phyloP scores from a whole-genome alignment of 2,329 filamentous ascomycete species.

The Plenodomus lindquistii region DNA sequence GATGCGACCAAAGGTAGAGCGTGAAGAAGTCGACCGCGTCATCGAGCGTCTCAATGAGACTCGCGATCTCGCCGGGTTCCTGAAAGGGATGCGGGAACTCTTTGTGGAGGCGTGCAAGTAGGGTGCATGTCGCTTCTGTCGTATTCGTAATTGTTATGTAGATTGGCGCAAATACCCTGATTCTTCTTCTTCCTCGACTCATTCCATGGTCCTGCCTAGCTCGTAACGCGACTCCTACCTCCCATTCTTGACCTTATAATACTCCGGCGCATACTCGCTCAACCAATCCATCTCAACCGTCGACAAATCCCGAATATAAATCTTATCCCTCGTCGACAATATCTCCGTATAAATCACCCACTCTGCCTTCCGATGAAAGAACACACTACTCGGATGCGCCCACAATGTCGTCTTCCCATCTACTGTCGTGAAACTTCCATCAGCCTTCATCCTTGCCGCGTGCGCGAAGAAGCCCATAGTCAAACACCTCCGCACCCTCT shows the following conservation, averaged over 20 bases:
- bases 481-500: constrained; percentile 81
- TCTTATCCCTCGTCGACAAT: constrained; percentile 85
- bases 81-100: constrained; percentile 82
- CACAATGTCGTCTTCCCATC: constrained; percentile 76
- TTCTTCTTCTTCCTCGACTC: not conserved
- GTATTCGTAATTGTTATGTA: not conserved
- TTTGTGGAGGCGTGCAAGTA: constrained; percentile 64
- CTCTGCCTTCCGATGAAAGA: constrained; percentile 95
- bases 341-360: constrained; percentile 97
- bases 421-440: constrained; percentile 88
- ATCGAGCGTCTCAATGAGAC: constrained; percentile 81
- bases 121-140: not conserved
- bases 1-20: constrained; percentile 79
- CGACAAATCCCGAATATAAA: constrained; percentile 87
- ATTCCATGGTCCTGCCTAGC: not conserved
- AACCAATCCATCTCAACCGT: constrained; percentile 94
- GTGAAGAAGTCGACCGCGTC: constrained; percentile 75
- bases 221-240: constrained; percentile 6
- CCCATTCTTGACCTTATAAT: constrained; percentile 39
- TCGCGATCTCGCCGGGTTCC: constrained; percentile 69
- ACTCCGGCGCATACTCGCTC: constrained; percentile 82
- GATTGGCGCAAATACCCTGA: constrained; percentile 4
- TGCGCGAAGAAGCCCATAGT: constrained; percentile 92
- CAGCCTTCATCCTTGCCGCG: constrained; percentile 88
- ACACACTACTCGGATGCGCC: constrained; percentile 87